Conservation (phyloP, 805 yeast species). For the Yamadazyma olivae region DNA sequence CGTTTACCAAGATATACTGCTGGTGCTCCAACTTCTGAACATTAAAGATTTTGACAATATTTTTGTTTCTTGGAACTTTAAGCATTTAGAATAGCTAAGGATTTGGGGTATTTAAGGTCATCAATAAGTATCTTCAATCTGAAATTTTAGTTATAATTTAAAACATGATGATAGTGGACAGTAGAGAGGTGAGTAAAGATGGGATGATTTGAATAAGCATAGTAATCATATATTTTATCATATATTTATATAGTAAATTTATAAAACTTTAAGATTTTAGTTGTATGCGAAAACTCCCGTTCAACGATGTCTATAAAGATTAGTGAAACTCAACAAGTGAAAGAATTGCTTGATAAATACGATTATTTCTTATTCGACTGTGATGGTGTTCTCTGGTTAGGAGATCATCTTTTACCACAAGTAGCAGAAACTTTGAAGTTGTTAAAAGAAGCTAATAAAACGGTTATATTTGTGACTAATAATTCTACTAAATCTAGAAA, state of each 20-base stretch:
- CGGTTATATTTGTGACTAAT: slow-evolving; percentile 87
- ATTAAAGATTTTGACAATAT: slow-evolving; percentile 1
- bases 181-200: background rate
- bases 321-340: slow-evolving; percentile 37
- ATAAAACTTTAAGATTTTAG: too few relatives aligned
- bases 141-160: too few relatives aligned
- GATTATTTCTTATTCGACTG: slow-evolving; percentile 94
- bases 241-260: background rate
- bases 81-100: too few relatives aligned
- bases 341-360: slow-evolving; percentile 55
- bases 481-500: slow-evolving; percentile 88
- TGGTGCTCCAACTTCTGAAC: slow-evolving; percentile 34
- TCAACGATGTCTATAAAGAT: slow-evolving; percentile 18
- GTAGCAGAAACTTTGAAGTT: slow-evolving; percentile 72
- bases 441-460: slow-evolving; percentile 55
- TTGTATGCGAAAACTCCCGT: background rate
- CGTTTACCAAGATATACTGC: slow-evolving; percentile 43
- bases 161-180: too few relatives aligned
- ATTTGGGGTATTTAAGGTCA: too few relatives aligned
- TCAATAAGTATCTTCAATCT: too few relatives aligned
- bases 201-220: background rate
- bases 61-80: too few relatives aligned
- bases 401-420: slow-evolving; percentile 73
- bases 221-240: too few relatives aligned
- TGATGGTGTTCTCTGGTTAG: slow-evolving; percentile 96